Base-by-base conservation (phyloP, 768 basidiomycete genomes). In the Tulasnella sp. region DNA sequence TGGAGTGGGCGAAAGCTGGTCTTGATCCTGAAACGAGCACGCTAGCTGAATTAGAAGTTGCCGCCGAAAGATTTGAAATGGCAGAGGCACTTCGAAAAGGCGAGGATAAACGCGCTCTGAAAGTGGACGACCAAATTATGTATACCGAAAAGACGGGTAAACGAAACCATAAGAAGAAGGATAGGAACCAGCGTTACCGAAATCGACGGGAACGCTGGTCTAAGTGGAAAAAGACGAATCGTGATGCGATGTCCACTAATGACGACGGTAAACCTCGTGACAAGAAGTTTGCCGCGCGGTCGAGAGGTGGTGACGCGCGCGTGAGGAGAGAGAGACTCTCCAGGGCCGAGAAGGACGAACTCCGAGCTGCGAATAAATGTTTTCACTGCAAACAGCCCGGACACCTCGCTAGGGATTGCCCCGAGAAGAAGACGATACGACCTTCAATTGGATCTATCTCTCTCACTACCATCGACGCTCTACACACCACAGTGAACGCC, bases 331-430 rank as follows among this genome's bases (percentile, higher is more conserved):
- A 39, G 15, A 39, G n/a, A 40, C 5, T 37, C 34, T 19, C 74
- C 4, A 25, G 15, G 3, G 34, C 58, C 12, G 38, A 68, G 31
- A 70, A 38, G 38, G 68, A 69, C 45, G 75, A 72, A 37, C 69
- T 72, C 12, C 29, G 75, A 45, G 75, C 75, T 9, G 70, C 4
- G 17, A 52, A 52, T 15, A 42, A 76, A 22, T 76, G 75, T 25
- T 71, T 76, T 25, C 9, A 29, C 15, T 71, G 75, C 36, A 15
- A 71, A 34, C 5, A 76, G 25, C 9, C 69, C 6, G 75, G 75
- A 29, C 72, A 74, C 42, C 22, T n/a, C 22, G 9, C 38, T 9
- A 69, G 49, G 15, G 69, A 74, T 34, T 74, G 72, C 34, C 75
- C 75, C 4, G n/a, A 15, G 1, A 38, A 45, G 29, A 76, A 70